Percentiles rank a stretch among this genome's conserved stretches.
Conservation (phyloP, 75 land plant species). For the Ceratopteris richardii region DNA sequence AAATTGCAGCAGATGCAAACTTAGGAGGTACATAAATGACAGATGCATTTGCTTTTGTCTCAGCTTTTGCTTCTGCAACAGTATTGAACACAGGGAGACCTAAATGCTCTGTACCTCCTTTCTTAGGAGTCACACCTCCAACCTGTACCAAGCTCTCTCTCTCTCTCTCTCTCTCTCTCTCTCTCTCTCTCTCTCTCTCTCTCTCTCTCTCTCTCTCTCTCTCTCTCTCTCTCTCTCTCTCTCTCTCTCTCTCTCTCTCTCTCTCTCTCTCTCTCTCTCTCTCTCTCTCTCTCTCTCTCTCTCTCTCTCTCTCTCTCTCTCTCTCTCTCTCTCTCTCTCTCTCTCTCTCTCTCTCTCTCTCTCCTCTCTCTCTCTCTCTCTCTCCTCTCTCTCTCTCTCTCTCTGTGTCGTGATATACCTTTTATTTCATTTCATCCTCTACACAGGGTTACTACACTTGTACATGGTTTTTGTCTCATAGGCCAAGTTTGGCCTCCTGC, state of each 20-base stretch:
- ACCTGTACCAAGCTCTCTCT: constrained; percentile 25
- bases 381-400: constrained; percentile 7
- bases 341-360: constrained; percentile 8
- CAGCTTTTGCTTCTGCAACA: constrained; percentile 91
- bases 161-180: background rate
- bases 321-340: constrained; percentile 5
- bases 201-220: constrained; percentile 5
- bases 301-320: constrained; percentile 8
- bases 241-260: constrained; percentile 6
- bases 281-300: constrained; percentile 5
- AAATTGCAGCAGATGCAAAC: constrained; percentile 82
- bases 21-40: constrained; percentile 93
- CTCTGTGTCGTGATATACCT: no score
- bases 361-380: constrained; percentile 4
- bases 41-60: constrained; percentile 88
- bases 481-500: no score
- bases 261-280: constrained; percentile 8
- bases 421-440: no score
- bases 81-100: constrained; percentile 90
- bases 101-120: constrained; percentile 90
- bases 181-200: constrained; percentile 6
- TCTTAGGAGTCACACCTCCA: constrained; percentile 95
- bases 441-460: no score
- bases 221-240: constrained; percentile 8
- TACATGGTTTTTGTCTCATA: no score